Base-by-base conservation (phyloP, 2,329 filamentous ascomycete species). In the Ascochyta viciae-villosae region DNA sequence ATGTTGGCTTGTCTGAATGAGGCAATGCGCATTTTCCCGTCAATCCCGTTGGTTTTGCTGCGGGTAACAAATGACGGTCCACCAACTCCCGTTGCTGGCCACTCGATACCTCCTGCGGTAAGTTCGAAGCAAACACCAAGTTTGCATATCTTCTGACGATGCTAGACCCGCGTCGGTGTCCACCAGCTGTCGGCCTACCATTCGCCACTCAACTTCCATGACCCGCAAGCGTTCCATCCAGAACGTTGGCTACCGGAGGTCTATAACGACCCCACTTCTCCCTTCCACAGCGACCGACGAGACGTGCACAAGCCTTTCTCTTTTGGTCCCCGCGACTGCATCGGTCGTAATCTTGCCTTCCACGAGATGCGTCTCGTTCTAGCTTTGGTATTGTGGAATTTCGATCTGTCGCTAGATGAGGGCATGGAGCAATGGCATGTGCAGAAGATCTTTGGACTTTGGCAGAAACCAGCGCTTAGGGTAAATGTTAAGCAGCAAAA, bases 301-400 rank as follows among this genome's bases (percentile, higher is more conserved):
- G 67, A 68, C 9, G 62, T 55, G 7, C 33, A 46, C 12, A 57
- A 66, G 38, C 63, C 65, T 0, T 67, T 67, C 39, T 51, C 47
- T 9, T 39, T 62, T 13, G 65, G 65, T 12, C 64, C 62, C 4
- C 33, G 65, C 2, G 47, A 50, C 16, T 67, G 65, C 38, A 60
- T 67, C 39, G 65, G 65, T 3, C 41, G 48, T 19, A 52, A 46
- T 40, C 29, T 60, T 40, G 66, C 68, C 9, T 60, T 48, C 19
- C 46, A 50, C 26, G 54, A 57, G 23, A 60, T 60, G 54, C 58
- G 58, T 10, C 47, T 54, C 4, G 52, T 54, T 22, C 57, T 76
- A 4, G 63, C 74, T 9, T 76, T 75, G 34, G 44, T 77, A 0
- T 48, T 78, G 3, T 77, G 70, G 57, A 65, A 73, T 27, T 79